A percentile compares a stretch with the other conserved stretches of the same genome.
Evolutionary conservation across 169 alveolate species (phyloP).

Genomic region (Plasmodium reichenowi): DNA sequence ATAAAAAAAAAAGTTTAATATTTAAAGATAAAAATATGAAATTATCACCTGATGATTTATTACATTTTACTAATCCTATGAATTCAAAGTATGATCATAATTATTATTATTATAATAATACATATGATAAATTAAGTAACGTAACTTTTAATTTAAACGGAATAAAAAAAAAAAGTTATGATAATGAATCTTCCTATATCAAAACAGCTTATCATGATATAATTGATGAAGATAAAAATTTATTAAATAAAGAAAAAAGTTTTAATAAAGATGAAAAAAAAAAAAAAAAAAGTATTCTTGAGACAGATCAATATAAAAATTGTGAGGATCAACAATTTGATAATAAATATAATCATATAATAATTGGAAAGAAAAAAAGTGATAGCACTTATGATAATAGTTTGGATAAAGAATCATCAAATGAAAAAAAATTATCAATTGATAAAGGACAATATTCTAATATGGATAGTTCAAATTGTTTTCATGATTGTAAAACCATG

Average conservation of each 20-base stretch:
- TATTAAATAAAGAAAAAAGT: neutral
- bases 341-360: conserved; percentile 32
- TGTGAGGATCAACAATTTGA: conserved; percentile 25
- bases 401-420: neutral
- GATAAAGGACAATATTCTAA: neutral
- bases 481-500: no score
- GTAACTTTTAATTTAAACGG: neutral
- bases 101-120: neutral
- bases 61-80: neutral
- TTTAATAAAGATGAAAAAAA: neutral
- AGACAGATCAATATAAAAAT: conserved; percentile 41
- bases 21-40: neutral
- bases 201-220: conserved; percentile 38
- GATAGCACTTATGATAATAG: neutral
- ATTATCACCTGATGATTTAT: conserved; percentile 14
- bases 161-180: neutral
- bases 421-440: conserved; percentile 7
- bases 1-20: conserved; percentile 4
- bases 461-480: no score
- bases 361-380: conserved; percentile 17
- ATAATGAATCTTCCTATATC: neutral
- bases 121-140: conserved; percentile 15
- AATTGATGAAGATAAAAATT: conserved; percentile 26
- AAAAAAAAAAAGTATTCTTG: conserved; percentile 4
- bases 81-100: conserved; percentile 3